Percentiles rank a stretch among this genome's conserved stretches.
phyloP scores from a whole-genome alignment of 1,284 basidiomycete genomes.

The Ustanciosporium gigantosporum region DNA sequence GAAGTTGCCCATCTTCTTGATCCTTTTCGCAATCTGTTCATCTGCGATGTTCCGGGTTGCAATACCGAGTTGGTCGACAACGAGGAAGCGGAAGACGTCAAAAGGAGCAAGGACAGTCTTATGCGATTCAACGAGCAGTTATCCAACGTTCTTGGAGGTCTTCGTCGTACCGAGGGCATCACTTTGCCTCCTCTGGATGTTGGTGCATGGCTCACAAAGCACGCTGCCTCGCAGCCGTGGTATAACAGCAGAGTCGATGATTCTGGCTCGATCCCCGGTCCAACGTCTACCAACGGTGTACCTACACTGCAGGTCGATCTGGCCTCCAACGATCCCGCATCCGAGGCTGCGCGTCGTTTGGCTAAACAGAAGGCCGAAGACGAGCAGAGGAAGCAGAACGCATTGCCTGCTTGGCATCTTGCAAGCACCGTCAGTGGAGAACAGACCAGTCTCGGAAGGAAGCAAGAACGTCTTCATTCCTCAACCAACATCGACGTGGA shows the following conservation, averaged over 20 bases:
- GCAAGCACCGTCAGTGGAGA: slow-evolving; percentile 92
- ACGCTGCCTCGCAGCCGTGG: slow-evolving; percentile 50
- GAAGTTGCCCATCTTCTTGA: slow-evolving; percentile 84
- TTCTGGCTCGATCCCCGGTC: slow-evolving; percentile 9
- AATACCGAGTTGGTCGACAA: slow-evolving; percentile 80
- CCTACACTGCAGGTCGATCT: slow-evolving; percentile 53
- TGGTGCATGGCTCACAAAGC: slow-evolving; percentile 59
- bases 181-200: slow-evolving; percentile 71
- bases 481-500: slow-evolving; percentile 20
- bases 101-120: slow-evolving; percentile 88
- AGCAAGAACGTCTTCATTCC: slow-evolving; percentile 28
- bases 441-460: slow-evolving; percentile 76
- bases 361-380: slow-evolving; percentile 51
- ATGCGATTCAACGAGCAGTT: slow-evolving; percentile 92
- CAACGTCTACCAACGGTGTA: slow-evolving; percentile 23
- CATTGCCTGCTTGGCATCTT: slow-evolving; percentile 87
- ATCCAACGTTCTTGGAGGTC: slow-evolving; percentile 78
- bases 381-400: slow-evolving; percentile 73
- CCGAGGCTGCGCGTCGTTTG: slow-evolving; percentile 63
- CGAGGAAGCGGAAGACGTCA: slow-evolving; percentile 81
- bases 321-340: slow-evolving; percentile 44
- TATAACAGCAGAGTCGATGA: slow-evolving; percentile 12
- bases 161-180: slow-evolving; percentile 88
- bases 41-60: slow-evolving; percentile 62
- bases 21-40: slow-evolving; percentile 62